phyloP scores from a whole-genome alignment of 2,329 filamentous ascomycete genomes.

The Cercospora zeae-maydis region DNA sequence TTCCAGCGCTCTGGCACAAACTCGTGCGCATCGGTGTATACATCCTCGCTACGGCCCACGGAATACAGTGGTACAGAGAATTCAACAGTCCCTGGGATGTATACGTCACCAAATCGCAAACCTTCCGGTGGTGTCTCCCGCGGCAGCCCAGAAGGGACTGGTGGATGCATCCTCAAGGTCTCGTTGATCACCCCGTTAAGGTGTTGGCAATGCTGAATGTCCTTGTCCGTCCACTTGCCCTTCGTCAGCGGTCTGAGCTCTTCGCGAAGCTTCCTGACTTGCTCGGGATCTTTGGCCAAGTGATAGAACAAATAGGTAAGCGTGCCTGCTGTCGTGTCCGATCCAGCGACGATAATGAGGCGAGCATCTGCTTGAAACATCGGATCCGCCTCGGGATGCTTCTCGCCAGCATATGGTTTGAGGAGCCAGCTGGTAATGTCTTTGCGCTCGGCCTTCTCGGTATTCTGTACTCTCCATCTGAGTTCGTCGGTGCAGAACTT shows the following conservation, averaged over 20 bases:
- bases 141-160: constrained; percentile 37
- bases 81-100: constrained; percentile 33
- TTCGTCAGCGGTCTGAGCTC: constrained; percentile 32
- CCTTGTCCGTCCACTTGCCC: constrained; percentile 25
- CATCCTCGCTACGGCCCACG: constrained; percentile 29
- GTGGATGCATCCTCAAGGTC: constrained; percentile 41
- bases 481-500: constrained; percentile 38
- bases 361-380: constrained; percentile 28
- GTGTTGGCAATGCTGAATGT: constrained; percentile 29
- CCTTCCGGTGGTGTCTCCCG: constrained; percentile 40
- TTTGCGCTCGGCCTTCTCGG: constrained; percentile 11
- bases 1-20: constrained; percentile 41
- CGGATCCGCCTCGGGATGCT: constrained; percentile 27
- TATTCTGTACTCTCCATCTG: constrained; percentile 33
- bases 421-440: constrained; percentile 35
- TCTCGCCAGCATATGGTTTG: constrained; percentile 28
- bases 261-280: constrained; percentile 34
- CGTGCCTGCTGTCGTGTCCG: constrained; percentile 43
- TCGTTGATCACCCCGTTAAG: constrained; percentile 45
- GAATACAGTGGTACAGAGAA: constrained; percentile 24
- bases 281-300: constrained; percentile 33
- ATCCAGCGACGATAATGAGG: constrained; percentile 40
- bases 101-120: constrained; percentile 35
- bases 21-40: constrained; percentile 30
- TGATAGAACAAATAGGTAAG: constrained; percentile 44